These are phyloP conservation scores for Coleophoma cylindrospora DNA, from an alignment of 2,329 filamentous ascomycete genomes.

Conservation along the genomic window DNA sequence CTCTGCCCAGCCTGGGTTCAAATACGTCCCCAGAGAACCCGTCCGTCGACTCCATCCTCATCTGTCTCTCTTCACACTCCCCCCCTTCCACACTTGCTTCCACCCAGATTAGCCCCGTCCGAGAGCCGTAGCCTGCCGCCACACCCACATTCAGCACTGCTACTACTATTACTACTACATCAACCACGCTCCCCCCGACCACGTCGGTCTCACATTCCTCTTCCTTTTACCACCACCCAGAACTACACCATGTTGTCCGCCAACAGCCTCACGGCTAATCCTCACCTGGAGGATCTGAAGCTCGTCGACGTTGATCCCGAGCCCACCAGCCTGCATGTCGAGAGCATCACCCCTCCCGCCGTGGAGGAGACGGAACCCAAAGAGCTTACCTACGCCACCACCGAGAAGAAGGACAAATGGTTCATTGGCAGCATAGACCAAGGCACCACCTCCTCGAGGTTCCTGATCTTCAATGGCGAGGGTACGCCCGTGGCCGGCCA, in stretches of 20 bases:
- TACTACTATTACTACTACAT: not conserved
- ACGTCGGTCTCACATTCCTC: not conserved
- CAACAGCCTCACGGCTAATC: not conserved
- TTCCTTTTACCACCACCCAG: not conserved
- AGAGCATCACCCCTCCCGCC: not conserved
- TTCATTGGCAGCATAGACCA: slow-evolving; percentile 89
- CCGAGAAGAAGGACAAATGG: slow-evolving; percentile 36
- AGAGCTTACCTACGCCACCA: not conserved
- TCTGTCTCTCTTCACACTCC: not conserved
- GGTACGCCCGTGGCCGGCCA: slow-evolving; percentile 77
- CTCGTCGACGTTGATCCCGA: not conserved
- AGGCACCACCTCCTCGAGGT: slow-evolving; percentile 83
- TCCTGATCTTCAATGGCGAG: slow-evolving; percentile 80
- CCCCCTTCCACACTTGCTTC: not conserved
- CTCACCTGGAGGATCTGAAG: not conserved
- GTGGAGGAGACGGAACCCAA: not conserved
- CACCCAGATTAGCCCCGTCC: not conserved
- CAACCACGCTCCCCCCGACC: not conserved
- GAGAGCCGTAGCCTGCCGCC: not conserved
- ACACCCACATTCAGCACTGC: not conserved
- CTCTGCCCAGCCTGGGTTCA: not conserved
- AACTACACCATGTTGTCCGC: not conserved
- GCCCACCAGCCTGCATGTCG: not conserved
- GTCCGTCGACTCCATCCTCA: not conserved
- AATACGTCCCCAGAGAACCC: not conserved